Conservation (phyloP, 352 stramenopile genomes). For the Globisporangium heterothallicum region DNA sequence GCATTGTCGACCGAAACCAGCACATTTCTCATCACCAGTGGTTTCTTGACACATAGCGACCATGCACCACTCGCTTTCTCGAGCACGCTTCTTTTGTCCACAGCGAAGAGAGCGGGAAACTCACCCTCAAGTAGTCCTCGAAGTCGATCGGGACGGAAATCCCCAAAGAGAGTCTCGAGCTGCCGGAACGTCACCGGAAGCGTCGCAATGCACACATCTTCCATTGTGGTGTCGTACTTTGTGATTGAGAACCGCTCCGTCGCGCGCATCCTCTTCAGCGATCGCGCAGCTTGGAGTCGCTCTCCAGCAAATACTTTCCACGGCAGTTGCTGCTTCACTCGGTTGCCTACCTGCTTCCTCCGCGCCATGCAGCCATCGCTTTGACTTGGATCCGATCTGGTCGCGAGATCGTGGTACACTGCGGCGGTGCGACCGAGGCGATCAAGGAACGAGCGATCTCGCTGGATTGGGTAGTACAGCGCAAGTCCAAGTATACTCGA, state of each 20-base stretch:
- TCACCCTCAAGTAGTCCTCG: background rate
- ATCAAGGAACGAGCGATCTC: background rate
- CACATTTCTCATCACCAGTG: constrained; percentile 6
- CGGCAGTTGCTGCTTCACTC: constrained; percentile 32
- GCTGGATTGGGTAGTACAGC: constrained; percentile 14
- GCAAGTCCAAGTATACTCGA: constrained; percentile 15
- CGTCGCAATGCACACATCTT: constrained; percentile 2
- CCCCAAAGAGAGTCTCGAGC: constrained; percentile 11
- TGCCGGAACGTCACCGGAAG: constrained; percentile 1
- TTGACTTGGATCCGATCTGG: background rate
- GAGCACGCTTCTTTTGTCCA: background rate
- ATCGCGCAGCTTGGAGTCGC: constrained; percentile 31
- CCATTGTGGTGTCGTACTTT: background rate
- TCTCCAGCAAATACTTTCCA: constrained; percentile 61
- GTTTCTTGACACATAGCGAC: constrained; percentile 5
- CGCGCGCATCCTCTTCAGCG: constrained; percentile 24
- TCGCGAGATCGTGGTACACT: background rate
- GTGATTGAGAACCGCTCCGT: constrained; percentile 4
- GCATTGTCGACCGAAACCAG: background rate
- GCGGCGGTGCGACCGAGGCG: background rate
- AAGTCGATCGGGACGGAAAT: background rate
- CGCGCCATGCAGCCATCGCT: background rate
- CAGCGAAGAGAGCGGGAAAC: background rate
- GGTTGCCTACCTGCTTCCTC: constrained; percentile 3
- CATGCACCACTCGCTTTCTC: background rate